A percentile compares a stretch with the other conserved stretches of the same genome.
Evolutionary conservation across 257 asterid genomes (phyloP).

Genomic region (Penstemon davidsonii): DNA sequence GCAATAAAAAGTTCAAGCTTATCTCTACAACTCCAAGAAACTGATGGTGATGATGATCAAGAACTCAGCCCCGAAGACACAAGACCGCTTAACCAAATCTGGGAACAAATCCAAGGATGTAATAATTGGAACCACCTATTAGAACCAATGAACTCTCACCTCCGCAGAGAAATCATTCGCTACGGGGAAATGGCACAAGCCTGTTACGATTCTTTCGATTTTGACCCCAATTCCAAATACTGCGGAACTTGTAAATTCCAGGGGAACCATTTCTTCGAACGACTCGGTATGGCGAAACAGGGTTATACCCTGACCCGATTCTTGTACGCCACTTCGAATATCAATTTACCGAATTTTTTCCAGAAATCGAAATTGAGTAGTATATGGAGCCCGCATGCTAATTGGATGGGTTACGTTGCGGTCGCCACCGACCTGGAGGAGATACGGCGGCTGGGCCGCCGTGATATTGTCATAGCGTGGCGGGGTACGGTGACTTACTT

Average conservation of each 20-base stretch:
- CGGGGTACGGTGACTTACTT: constrained; percentile 85
- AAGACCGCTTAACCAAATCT: constrained; percentile 45
- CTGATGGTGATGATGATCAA: not conserved
- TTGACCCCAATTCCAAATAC: constrained; percentile 72
- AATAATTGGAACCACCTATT: constrained; percentile 56
- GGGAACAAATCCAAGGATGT: constrained; percentile 66
- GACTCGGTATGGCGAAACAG: constrained; percentile 51
- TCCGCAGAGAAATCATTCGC: constrained; percentile 58
- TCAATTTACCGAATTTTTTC: constrained; percentile 71
- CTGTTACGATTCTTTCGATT: constrained; percentile 81
- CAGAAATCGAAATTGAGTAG: constrained; percentile 48
- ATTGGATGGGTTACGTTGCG: constrained; percentile 87
- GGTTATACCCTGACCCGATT: constrained; percentile 61
- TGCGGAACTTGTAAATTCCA: constrained; percentile 80
- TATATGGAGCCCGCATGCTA: constrained; percentile 79
- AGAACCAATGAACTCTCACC: constrained; percentile 70
- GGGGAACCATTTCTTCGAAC: constrained; percentile 48
- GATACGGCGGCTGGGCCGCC: constrained; percentile 63
- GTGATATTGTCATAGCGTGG: constrained; percentile 73
- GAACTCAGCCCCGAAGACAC: constrained; percentile 32
- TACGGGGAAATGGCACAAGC: constrained; percentile 81
- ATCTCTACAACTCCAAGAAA: constrained; percentile 28
- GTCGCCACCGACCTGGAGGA: constrained; percentile 57
- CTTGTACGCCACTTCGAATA: constrained; percentile 72
- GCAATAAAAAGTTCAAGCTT: constrained; percentile 37